phyloP scores from a whole-genome alignment of 805 yeast genomes.

The Sugiyamaella smithiae region DNA sequence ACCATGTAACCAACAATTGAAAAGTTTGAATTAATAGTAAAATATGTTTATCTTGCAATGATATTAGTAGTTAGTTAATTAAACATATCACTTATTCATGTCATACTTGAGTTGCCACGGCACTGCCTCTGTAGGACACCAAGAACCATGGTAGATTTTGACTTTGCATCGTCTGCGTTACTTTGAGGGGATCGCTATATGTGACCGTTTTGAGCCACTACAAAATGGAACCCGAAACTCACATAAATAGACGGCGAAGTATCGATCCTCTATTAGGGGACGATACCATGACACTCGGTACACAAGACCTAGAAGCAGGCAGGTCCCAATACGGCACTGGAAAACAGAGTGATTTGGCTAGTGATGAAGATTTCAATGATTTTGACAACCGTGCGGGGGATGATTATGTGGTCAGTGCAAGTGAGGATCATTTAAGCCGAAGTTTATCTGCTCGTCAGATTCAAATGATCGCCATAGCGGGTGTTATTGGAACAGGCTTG shows the following conservation, averaged over 20 bases:
- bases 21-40: no score
- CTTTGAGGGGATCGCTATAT: no score
- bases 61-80: no score
- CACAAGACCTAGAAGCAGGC: background rate
- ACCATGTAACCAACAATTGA: background rate
- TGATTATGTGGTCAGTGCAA: background rate
- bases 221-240: background rate
- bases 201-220: background rate
- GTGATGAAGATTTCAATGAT: no score
- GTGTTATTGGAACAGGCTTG: constrained; percentile 71
- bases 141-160: no score
- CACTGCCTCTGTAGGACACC: no score
- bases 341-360: background rate
- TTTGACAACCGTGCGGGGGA: no score
- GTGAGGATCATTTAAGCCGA: constrained; percentile 26
- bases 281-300: background rate
- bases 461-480: constrained; percentile 71
- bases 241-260: background rate
- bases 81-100: no score
- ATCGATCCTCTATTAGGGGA: background rate
- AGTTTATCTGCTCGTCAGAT: constrained; percentile 45
- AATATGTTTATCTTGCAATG: no score
- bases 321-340: background rate
- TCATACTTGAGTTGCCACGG: no score
- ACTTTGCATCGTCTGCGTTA: no score